Percentiles rank a stretch among this genome's conserved stretches.
phyloP scores from a whole-genome alignment of 208 protist genomes.

The Jaenimonas drosophilae region DNA sequence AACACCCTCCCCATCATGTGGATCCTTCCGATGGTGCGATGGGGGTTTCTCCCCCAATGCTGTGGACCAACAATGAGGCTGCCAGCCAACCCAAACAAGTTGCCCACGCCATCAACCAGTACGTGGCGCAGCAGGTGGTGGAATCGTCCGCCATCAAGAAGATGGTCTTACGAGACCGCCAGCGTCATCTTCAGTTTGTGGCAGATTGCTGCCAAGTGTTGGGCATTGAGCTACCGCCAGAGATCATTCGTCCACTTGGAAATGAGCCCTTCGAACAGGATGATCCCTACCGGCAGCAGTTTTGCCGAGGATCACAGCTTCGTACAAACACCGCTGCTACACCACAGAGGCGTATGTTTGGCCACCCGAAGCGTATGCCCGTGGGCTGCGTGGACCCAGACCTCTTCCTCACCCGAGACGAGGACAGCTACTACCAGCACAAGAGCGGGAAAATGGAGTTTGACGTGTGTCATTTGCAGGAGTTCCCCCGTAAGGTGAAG shows the following conservation, averaged over 20 bases:
- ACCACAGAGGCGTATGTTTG: constrained; percentile 1
- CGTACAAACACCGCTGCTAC: no score
- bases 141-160: constrained; percentile 29
- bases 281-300: not conserved
- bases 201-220: constrained; percentile 64
- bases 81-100: constrained; percentile 4
- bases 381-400: constrained; percentile 44
- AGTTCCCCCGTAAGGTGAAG: constrained; percentile 31
- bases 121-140: constrained; percentile 38
- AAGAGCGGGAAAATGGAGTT: constrained; percentile 51
- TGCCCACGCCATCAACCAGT: constrained; percentile 29
- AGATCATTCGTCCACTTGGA: constrained; percentile 26
- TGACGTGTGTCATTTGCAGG: constrained; percentile 40
- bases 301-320: constrained; percentile 4
- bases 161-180: constrained; percentile 37
- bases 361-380: constrained; percentile 16
- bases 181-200: constrained; percentile 77
- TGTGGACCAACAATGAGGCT: not conserved
- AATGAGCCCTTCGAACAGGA: constrained; percentile 5
- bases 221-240: constrained; percentile 35
- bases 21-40: no score
- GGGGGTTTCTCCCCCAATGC: not conserved
- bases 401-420: constrained; percentile 41
- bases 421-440: constrained; percentile 55
- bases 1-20: no score